These are phyloP conservation scores for Fraxinus cuspidata DNA, from an alignment of 257 asterid genomes.

Conservation along the genomic window DNA sequence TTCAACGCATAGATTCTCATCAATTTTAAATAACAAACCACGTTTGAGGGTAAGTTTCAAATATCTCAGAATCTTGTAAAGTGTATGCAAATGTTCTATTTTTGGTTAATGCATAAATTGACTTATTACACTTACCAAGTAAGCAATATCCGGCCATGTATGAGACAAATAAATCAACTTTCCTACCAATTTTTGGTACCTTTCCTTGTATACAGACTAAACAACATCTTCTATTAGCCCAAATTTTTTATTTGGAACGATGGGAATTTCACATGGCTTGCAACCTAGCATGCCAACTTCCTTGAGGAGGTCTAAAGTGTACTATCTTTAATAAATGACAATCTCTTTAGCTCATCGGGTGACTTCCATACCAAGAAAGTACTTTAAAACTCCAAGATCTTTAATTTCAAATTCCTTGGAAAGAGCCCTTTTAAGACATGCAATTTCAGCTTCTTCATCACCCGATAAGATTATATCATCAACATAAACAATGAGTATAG, in stretches of 20 bases:
- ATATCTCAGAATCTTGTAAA: not conserved
- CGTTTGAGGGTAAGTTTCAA: not conserved
- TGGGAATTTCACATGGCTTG: not conserved
- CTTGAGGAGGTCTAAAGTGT: not conserved
- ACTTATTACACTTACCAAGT: not conserved
- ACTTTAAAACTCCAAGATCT: no score
- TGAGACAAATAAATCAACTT: not conserved
- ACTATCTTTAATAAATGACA: not conserved
- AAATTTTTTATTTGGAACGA: not conserved
- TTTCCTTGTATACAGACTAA: not conserved
- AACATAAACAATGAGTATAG: no score
- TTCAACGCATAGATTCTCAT: not conserved
- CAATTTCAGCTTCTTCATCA: no score
- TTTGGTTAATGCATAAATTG: not conserved
- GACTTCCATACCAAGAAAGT: not conserved
- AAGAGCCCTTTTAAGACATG: no score
- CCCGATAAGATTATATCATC: no score
- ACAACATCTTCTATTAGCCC: not conserved
- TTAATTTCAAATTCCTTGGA: no score
- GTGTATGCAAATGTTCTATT: not conserved
- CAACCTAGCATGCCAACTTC: not conserved
- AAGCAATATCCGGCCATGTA: no score
- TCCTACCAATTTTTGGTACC: not conserved
- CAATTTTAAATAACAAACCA: not conserved
- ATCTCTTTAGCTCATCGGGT: not conserved